Base-by-base conservation (phyloP, 1,139 yeast species). In the Trichomonascaceae sp. region DNA sequence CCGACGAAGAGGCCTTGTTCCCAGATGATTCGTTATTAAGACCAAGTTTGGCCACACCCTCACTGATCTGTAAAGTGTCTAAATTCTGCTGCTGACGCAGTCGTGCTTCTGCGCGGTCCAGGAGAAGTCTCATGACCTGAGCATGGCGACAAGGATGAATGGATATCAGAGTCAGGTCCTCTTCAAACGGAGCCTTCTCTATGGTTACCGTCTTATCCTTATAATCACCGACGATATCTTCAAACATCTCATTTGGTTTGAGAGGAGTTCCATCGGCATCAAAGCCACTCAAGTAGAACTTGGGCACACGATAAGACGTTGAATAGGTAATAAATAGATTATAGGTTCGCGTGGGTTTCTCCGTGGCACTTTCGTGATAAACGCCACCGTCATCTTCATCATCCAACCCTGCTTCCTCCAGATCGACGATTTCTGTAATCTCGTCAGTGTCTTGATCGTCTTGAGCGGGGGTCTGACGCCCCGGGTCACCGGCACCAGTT, bases 131-230 rank as follows among this genome's bases (percentile, higher is more conserved):
- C 99, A 93, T 93, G 19, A 93, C 99, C 46, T 87, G 83, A 3
- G 98, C 90, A 68, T 93, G 99, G 61, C 85, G 84, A 69, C 99
- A 93, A 1, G 99, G 99, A 67, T 93, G 99, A 53, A 93, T 91
- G 8, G 96, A 88, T 7, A 95, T 91, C 19, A 95, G 79, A 0
- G 95, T 87, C 41, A 93, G 81, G 65, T 84, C 83, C 53, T 80
- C 81, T 54, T 84, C 77, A 63, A 91, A 91, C 3, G 99, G 99
- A 7, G 96, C 84, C 59, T 81, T 83, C 70, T 93, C 99, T 58
- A 93, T 91, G 1, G 99, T 93, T 32, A 95, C 99, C 0, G 99
- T 95, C 71, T 93, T 93, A 66, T 91, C 91, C 65, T 93, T 82
- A 70, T 93, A 93, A 68, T 93, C 99, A 41, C 85, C 81, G 10